Base-by-base conservation (phyloP, 2,329 filamentous ascomycete genomes). In the Diplocarpon mali region DNA sequence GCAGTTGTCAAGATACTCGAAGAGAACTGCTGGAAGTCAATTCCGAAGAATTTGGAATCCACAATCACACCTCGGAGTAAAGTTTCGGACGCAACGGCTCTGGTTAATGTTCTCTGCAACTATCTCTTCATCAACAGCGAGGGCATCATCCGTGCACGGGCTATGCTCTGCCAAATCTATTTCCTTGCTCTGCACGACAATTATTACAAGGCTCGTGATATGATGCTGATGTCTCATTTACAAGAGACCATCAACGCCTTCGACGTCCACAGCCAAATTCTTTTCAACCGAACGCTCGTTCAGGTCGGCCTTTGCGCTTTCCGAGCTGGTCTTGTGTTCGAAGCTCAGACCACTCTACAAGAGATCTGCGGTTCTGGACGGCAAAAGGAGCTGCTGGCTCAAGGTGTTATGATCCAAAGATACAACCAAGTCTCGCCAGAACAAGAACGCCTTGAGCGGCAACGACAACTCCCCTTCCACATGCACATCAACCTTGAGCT, bases 401-500 rank as follows among this genome's bases (percentile, higher is more conserved):
- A 98, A 69, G 93, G 92, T 65, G 87, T 98, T 51, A 95, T 96
- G 73, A 92, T 98, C 65, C 92, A 98, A 71, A 80, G 92, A 57
- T 98, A 89, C 70, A 90, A 79, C 60, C 89, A 95, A 61, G 92
- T 98, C 50, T 92, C 89, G 30, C 92, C 92, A 14, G 92, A 98
- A 69, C 92, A 98, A 68, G 92, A 98, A 71, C 85, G 90, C 55
- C 76, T 96, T 32, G 92, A 98, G 72, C 86, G 92, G 64, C 90
- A 96, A 70, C 83, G 92, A 59, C 92, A 98, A 70, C 77, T 98
- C 56, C 92, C 92, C 31, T 98, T 98, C 81, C 92, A 98, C 73
- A 95, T 98, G 88, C 92, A 98, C 76, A 98, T 98, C 74, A 98
- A 98, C 73, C 77, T 98, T 42, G 92, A 98, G 67, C 78, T 98